These are phyloP conservation scores for Theobroma cacao DNA, from an alignment of 345 rosid species.

Conservation along the genomic window DNA sequence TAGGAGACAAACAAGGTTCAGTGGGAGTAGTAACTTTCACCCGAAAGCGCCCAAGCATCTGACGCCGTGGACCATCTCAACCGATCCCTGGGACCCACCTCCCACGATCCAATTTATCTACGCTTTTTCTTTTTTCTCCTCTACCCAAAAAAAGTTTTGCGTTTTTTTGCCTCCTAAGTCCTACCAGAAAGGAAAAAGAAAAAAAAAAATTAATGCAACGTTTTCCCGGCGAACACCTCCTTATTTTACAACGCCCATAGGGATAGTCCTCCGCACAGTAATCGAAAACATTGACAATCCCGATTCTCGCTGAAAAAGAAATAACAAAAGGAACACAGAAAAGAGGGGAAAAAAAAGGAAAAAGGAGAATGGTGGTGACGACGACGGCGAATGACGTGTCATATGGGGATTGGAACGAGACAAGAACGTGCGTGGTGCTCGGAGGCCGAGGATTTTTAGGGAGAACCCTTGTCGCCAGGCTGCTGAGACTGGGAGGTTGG, in stretches of 20 bases:
- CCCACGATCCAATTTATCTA: background rate
- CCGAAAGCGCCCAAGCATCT: constrained; percentile 4
- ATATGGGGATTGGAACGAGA: constrained; percentile 34
- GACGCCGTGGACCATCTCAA: background rate
- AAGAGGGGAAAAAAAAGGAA: background rate
- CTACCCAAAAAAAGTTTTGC: background rate
- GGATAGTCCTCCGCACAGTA: background rate
- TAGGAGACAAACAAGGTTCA: background rate
- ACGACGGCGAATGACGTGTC: constrained; percentile 36
- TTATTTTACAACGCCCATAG: background rate
- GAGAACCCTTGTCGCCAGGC: constrained; percentile 63
- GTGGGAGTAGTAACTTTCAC: background rate
- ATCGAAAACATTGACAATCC: constrained; percentile 14
- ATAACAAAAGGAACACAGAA: background rate
- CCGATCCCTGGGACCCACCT: background rate
- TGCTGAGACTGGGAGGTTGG: constrained; percentile 69
- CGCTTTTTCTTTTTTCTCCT: background rate
- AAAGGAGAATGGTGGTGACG: constrained; percentile 18
- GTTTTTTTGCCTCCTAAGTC: background rate
- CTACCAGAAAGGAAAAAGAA: background rate
- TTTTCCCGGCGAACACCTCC: constrained; percentile 31
- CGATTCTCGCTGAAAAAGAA: constrained; percentile 10
- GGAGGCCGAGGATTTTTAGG: constrained; percentile 86
- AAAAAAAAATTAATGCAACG: background rate
- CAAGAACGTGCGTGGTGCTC: constrained; percentile 68